phyloP scores from a whole-genome alignment of 306 rosid species.

The Cicer pinnatifidum region DNA sequence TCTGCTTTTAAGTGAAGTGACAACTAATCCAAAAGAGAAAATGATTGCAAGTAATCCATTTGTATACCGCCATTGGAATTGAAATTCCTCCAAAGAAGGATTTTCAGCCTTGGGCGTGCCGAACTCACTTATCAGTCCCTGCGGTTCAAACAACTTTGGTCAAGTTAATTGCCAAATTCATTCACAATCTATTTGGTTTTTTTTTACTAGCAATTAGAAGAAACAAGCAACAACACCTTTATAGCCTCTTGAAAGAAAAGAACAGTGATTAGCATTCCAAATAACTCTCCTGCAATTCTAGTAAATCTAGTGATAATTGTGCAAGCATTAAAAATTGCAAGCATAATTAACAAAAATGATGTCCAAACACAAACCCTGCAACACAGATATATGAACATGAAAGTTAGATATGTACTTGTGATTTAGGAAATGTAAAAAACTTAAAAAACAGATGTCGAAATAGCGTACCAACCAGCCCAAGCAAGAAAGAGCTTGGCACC shows the following conservation, averaged over 20 bases:
- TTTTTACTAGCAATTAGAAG: conserved; percentile 23
- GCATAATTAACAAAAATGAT: conserved; percentile 66
- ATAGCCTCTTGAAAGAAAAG: conserved; percentile 90
- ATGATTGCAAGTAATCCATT: conserved; percentile 80
- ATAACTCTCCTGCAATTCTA: conserved; percentile 82
- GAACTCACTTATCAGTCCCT: conserved; percentile 86
- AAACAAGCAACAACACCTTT: conserved; percentile 57
- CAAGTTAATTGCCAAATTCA: conserved; percentile 33
- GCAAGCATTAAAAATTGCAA: conserved; percentile 82
- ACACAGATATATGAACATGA: conserved; percentile 14
- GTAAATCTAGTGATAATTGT: conserved; percentile 72
- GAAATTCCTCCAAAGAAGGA: conserved; percentile 50
- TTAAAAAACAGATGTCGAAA: not conserved
- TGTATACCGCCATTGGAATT: conserved; percentile 67
- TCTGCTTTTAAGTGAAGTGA: conserved; percentile 72
- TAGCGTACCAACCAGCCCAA: conserved; percentile 78
- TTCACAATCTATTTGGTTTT: conserved; percentile 11
- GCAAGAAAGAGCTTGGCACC: conserved; percentile 71
- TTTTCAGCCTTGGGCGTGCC: conserved; percentile 51
- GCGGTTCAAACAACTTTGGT: conserved; percentile 40
- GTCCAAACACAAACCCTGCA: conserved; percentile 97
- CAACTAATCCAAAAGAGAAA: conserved; percentile 69
- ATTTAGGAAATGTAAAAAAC: not conserved
- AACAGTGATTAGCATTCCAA: conserved; percentile 86
- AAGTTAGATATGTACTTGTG: conserved; percentile 9